Evolutionary conservation across 1,284 basidiomycete species (phyloP), one percentile per base, ranked within the genome.

Genomic region (Leccinum pachyderme): DNA sequence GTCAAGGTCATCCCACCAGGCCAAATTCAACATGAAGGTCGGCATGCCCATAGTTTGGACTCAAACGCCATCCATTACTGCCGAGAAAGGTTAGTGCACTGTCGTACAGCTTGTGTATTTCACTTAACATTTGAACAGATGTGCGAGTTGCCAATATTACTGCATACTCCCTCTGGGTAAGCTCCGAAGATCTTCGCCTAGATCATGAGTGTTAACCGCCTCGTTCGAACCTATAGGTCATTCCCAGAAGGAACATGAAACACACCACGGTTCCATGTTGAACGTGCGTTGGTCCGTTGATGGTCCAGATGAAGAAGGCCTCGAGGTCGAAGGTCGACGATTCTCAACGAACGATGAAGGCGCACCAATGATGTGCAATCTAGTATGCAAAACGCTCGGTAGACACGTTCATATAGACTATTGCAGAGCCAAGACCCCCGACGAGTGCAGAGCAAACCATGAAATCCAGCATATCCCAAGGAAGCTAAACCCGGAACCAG

Each of bases 231-330:
- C 5, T n/a, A 47, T 4, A 85, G 83, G 81, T 0, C 84, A 86
- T 60, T 52, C 78, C 0, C 80, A 86, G 59, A 71, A 77, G 52
- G 78, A 82, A 49, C 84, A 86, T 52, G 79, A 82, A 43, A 86
- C 83, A 0, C 71, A 74, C 28, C 83, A 86, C 56, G 84, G 83
- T 4, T 83, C 80, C 2, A 85, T 85, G 84, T 77, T 80, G 0
- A 72, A 69, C 39, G 80, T 78, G 0, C 70, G 72, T 25, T 86
- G 83, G 83, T 68, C 77, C 1, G 61, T 86, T 5, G 80, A 83
- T 46, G 78, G 76, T 0, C 71, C 73, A 2, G 77, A 82, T 18
- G 63, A 74, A 28, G 61, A 56, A 28, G 66, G 70, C 15, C 56
- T 84, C 2, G 83, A 85, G 56, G 65, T 84, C 3, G 73, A 76